Conservation (phyloP, 1,139 yeast genomes). For the Hyphopichia wangnamkhiaoensis region DNA sequence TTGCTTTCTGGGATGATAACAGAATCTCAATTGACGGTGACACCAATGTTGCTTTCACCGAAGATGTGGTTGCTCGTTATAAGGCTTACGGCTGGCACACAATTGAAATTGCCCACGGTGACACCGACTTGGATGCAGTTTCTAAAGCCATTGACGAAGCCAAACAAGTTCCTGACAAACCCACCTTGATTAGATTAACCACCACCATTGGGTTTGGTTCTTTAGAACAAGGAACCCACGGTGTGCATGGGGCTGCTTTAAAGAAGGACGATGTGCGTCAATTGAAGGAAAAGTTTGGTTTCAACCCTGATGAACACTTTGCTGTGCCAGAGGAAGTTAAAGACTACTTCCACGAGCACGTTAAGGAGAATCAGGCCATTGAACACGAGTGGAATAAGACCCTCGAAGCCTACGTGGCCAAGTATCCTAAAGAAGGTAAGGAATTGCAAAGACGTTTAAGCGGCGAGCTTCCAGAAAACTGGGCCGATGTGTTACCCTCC, state of each 20-base stretch:
- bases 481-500: slow-evolving; percentile 78
- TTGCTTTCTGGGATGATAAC: slow-evolving; percentile 97
- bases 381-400: slow-evolving; percentile 75
- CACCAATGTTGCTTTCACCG: slow-evolving; percentile 90
- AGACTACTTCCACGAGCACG: slow-evolving; percentile 61
- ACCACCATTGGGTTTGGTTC: slow-evolving; percentile 98
- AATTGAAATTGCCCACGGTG: slow-evolving; percentile 74
- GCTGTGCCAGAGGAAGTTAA: slow-evolving; percentile 82
- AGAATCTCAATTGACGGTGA: slow-evolving; percentile 96
- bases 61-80: slow-evolving; percentile 84
- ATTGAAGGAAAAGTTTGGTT: slow-evolving; percentile 82
- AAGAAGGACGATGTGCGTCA: slow-evolving; percentile 91
- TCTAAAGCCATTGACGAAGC: slow-evolving; percentile 74
- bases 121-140: slow-evolving; percentile 74
- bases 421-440: slow-evolving; percentile 79
- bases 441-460: slow-evolving; percentile 80
- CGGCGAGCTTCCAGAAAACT: slow-evolving; percentile 79
- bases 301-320: slow-evolving; percentile 82
- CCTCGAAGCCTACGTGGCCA: slow-evolving; percentile 60
- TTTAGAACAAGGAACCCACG: slow-evolving; percentile 77
- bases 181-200: slow-evolving; percentile 84
- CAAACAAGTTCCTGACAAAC: slow-evolving; percentile 69
- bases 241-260: slow-evolving; percentile 97
- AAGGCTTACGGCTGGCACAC: slow-evolving; percentile 96
- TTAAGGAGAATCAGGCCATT: slow-evolving; percentile 56